A percentile compares a stretch with the other conserved stretches of the same genome.
Evolutionary conservation across 768 basidiomycete species (phyloP).

Genomic region (Suillus paluster): DNA sequence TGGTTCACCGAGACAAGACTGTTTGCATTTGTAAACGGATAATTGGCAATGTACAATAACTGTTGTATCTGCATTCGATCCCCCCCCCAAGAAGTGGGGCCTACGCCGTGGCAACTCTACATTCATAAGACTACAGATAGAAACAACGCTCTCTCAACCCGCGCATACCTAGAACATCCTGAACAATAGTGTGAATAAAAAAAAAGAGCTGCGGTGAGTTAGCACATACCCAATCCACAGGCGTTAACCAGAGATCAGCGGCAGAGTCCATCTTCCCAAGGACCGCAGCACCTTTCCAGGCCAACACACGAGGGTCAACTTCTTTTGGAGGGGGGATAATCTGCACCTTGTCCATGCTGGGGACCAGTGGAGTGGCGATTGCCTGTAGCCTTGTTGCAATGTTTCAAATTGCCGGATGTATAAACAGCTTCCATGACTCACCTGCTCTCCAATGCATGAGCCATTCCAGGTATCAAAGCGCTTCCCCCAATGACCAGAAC

Average conservation of each 20-base stretch:
- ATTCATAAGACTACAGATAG: conserved; percentile 54
- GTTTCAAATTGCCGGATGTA: conserved; percentile 3
- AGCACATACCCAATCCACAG: conserved; percentile 80
- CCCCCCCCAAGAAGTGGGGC: background rate
- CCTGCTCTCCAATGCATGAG: conserved; percentile 89
- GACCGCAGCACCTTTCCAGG: conserved; percentile 95
- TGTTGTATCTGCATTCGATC: background rate
- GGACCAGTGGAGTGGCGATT: conserved; percentile 81
- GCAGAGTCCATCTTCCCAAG: conserved; percentile 91
- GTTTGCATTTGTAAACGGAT: background rate
- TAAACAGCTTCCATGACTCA: conserved; percentile 25
- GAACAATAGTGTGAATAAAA: conserved; percentile 12
- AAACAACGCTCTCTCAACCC: conserved; percentile 84
- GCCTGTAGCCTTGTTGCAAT: conserved; percentile 63
- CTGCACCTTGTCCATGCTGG: conserved; percentile 85
- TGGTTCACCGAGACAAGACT: background rate
- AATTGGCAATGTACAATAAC: background rate
- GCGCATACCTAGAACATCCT: conserved; percentile 82
- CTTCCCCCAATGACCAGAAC: conserved; percentile 89
- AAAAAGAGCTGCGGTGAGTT: conserved; percentile 1
- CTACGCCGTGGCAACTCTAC: background rate
- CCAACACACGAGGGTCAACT: conserved; percentile 85
- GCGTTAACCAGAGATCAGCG: conserved; percentile 87
- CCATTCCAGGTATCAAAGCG: conserved; percentile 79
- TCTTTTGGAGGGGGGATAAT: conserved; percentile 96